Evolutionary conservation across 2,329 filamentous ascomycete species (phyloP).

Genomic region (Mariannaea sp.): DNA sequence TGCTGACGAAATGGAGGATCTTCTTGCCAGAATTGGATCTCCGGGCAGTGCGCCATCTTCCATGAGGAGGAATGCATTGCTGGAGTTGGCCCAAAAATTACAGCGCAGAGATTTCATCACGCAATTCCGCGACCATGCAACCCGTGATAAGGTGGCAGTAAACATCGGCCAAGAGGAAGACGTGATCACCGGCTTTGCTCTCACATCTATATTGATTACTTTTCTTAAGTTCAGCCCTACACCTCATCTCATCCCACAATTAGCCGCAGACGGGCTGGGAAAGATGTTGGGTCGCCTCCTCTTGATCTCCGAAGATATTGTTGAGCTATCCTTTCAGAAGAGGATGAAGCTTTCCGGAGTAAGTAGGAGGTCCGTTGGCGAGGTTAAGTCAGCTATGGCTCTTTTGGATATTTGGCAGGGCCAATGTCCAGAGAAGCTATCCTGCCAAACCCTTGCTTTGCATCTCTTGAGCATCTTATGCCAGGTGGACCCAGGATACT

Average conservation of each 20-base stretch:
- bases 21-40: slow-evolving; percentile 63
- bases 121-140: slow-evolving; percentile 75
- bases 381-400: slow-evolving; percentile 59
- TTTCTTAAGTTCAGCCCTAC: slow-evolving; percentile 66
- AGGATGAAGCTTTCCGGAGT: slow-evolving; percentile 71
- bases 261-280: slow-evolving; percentile 59
- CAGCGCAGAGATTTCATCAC: slow-evolving; percentile 66
- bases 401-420: slow-evolving; percentile 65
- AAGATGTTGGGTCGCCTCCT: slow-evolving; percentile 62
- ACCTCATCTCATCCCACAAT: slow-evolving; percentile 61
- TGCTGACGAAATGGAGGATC: slow-evolving; percentile 67
- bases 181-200: slow-evolving; percentile 63
- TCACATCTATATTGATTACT: slow-evolving; percentile 66
- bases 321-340: slow-evolving; percentile 65
- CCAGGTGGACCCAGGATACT: slow-evolving; percentile 36
- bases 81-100: slow-evolving; percentile 64
- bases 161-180: slow-evolving; percentile 65
- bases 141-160: slow-evolving; percentile 70
- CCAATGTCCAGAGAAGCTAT: slow-evolving; percentile 54
- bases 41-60: slow-evolving; percentile 54
- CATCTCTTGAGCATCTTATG: slow-evolving; percentile 60
- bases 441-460: slow-evolving; percentile 67
- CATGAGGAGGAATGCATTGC: slow-evolving; percentile 60
- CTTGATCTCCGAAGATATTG: slow-evolving; percentile 58
- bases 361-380: slow-evolving; percentile 59